Conservation (phyloP, 768 basidiomycete species). For the Kondoa malvinella region DNA sequence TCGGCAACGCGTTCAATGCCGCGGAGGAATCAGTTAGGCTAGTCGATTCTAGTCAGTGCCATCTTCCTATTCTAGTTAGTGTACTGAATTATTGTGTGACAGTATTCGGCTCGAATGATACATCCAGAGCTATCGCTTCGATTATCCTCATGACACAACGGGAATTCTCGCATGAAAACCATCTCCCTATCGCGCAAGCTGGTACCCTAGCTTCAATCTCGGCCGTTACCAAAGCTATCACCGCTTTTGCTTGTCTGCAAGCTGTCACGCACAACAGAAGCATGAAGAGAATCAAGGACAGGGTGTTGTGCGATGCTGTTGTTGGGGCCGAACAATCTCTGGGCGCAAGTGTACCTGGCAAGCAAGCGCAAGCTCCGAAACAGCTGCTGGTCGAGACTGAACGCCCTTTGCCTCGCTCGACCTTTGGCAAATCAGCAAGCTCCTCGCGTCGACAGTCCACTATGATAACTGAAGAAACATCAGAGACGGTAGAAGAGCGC, state of each 20-base stretch:
- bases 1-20: conserved; percentile 29
- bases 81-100: too few species aligned
- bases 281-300: conserved; percentile 27
- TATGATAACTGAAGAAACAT: background rate
- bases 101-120: conserved; percentile 34
- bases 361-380: background rate
- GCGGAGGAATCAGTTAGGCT: conserved; percentile 27
- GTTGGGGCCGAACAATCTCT: background rate
- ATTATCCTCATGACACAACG: conserved; percentile 32
- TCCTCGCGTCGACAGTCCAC: background rate
- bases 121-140: conserved; percentile 30
- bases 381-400: background rate
- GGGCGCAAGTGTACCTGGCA: background rate
- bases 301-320: conserved; percentile 30
- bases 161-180: conserved; percentile 30
- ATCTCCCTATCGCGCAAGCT: conserved; percentile 16
- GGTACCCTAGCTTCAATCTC: conserved; percentile 27
- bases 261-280: conserved; percentile 31
- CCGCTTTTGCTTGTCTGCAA: conserved; percentile 34
- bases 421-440: background rate
- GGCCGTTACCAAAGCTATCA: conserved; percentile 33
- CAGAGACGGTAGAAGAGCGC: background rate
- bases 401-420: background rate
- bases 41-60: too few species aligned
- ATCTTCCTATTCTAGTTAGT: too few species aligned